Evolutionary conservation across 495 filamentous ascomycete species (phyloP).

Genomic region (Alectoria sarmentosa): DNA sequence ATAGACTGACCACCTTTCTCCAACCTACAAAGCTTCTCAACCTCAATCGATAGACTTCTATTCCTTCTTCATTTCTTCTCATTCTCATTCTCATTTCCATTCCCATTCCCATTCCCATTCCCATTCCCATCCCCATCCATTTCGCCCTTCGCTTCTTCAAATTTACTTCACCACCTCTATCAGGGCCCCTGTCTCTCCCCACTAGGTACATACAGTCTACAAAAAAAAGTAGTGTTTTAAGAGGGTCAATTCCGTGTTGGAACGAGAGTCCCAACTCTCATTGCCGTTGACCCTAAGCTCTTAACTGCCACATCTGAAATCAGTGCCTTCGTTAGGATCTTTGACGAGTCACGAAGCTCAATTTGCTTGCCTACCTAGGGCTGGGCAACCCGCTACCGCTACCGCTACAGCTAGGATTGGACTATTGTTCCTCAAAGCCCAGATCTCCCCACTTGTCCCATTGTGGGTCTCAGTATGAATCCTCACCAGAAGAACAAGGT

Average conservation of each 20-base stretch:
- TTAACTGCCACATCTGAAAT: not conserved
- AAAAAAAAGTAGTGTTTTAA: not conserved
- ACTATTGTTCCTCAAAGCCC: not conserved
- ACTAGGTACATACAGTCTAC: not conserved
- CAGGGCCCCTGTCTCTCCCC: not conserved
- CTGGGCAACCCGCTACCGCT: not conserved
- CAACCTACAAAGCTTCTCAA: not conserved
- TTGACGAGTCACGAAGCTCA: not conserved
- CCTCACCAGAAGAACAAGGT: conserved; percentile 96
- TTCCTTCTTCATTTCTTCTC: no score
- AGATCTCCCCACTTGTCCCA: not conserved
- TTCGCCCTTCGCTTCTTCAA: not conserved
- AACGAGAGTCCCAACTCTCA: not conserved
- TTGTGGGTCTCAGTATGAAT: conserved; percentile 55
- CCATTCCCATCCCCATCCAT: not conserved
- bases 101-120: not conserved
- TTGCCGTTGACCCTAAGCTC: not conserved
- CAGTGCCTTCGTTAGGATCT: not conserved
- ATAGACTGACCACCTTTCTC: not conserved
- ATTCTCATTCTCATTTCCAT: not conserved
- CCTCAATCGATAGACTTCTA: not conserved
- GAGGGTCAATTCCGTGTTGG: not conserved
- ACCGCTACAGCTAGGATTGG: not conserved
- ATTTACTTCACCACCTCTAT: not conserved
- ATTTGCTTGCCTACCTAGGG: not conserved